These are phyloP conservation scores for Lentinus tigrinus DNA, from an alignment of 768 basidiomycete species.

Conservation along the genomic window DNA sequence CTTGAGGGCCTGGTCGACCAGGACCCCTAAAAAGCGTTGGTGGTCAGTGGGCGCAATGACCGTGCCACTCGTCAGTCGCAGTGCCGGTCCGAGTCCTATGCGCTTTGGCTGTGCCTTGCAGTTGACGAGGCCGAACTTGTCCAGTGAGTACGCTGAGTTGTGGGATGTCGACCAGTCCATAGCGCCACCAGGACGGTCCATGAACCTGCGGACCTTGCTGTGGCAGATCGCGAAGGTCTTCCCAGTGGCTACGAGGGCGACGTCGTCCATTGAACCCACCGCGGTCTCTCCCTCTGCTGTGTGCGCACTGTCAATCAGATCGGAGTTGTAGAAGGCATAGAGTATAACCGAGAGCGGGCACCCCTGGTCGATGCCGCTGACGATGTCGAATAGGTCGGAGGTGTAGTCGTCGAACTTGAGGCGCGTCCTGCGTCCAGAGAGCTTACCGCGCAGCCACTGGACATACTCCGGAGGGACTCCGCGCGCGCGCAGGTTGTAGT, in stretches of 20 bases:
- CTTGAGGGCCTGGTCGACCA: slow-evolving; percentile 29
- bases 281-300: slow-evolving; percentile 11
- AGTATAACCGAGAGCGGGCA: slow-evolving; percentile 30
- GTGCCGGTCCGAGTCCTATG: slow-evolving; percentile 5
- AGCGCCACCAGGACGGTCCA: slow-evolving; percentile 20
- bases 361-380: slow-evolving; percentile 33
- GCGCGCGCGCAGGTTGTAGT: slow-evolving; percentile 11
- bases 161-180: slow-evolving; percentile 29
- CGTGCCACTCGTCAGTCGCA: slow-evolving; percentile 1
- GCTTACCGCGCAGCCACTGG: slow-evolving; percentile 13
- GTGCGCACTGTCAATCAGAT: slow-evolving; percentile 16
- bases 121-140: slow-evolving; percentile 19
- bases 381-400: slow-evolving; percentile 17
- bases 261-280: slow-evolving; percentile 20
- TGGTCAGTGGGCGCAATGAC: slow-evolving; percentile 7
- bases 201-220: slow-evolving; percentile 6
- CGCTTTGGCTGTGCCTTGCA: not conserved
- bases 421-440: slow-evolving; percentile 13
- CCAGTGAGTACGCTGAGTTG: slow-evolving; percentile 24
- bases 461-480: slow-evolving; percentile 19
- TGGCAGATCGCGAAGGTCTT: slow-evolving; percentile 4
- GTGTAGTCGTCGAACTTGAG: slow-evolving; percentile 27
- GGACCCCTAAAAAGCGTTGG: slow-evolving; percentile 32
- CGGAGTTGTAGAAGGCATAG: slow-evolving; percentile 33
- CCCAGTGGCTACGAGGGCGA: slow-evolving; percentile 2